These are phyloP conservation scores for Abelmoschus esculentus DNA, from an alignment of 345 rosid genomes.

Conservation along the genomic window DNA sequence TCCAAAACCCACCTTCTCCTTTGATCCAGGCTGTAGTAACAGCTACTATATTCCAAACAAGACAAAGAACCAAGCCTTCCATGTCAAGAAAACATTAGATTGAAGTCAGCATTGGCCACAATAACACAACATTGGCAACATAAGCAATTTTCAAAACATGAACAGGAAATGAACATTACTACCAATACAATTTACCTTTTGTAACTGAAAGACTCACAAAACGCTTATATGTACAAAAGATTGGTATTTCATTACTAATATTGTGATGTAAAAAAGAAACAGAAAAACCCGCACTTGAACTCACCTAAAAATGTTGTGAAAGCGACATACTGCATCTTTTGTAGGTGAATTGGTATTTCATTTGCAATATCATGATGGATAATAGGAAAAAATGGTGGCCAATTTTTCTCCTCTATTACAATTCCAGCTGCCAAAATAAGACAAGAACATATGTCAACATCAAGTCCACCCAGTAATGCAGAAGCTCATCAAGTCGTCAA, in stretches of 20 bases:
- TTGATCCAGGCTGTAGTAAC: conserved; percentile 85
- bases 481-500: conserved; percentile 6
- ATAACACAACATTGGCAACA: not conserved
- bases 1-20: conserved; percentile 63
- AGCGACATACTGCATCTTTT: conserved; percentile 80
- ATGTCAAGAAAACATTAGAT: conserved; percentile 1
- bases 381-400: conserved; percentile 90
- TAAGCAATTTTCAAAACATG: not conserved
- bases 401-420: conserved; percentile 87
- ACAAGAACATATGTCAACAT: conserved; percentile 11
- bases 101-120: conserved; percentile 9
- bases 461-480: not conserved
- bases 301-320: conserved; percentile 87
- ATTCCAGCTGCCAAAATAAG: conserved; percentile 70
- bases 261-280: not conserved
- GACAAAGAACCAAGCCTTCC: conserved; percentile 73
- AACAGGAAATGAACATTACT: not conserved
- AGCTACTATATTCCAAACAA: conserved; percentile 87
- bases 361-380: conserved; percentile 94
- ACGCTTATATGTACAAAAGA: not conserved
- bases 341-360: conserved; percentile 95
- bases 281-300: conserved; percentile 13
- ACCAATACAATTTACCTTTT: not conserved
- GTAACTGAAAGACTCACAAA: not conserved
- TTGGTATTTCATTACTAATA: not conserved